Base-by-base conservation (phyloP, 2,329 filamentous ascomycete species). In the Neonectria hederae region DNA sequence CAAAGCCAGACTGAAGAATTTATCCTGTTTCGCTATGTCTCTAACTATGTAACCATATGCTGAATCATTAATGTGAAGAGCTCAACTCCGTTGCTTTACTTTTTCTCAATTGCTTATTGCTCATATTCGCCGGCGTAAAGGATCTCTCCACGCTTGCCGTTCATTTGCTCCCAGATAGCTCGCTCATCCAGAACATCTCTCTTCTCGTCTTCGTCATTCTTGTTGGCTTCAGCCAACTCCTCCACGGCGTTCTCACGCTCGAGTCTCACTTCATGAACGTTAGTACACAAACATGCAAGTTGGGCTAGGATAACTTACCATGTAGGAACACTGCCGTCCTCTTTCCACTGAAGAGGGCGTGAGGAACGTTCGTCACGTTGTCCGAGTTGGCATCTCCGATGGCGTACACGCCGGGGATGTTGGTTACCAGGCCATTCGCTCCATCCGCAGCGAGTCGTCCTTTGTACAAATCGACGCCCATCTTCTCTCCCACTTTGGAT, bases 341-440 rank as follows among this genome's bases (percentile, higher is more conserved):
- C 80, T 90, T 90, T 3, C 87, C 87, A 13, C 79, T 84, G 70
- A 80, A 89, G 70, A 90, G 81, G 0, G 88, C 87, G 65, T 89
- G 87, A 0, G 86, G 86, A 0, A 89, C 83, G 66, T 89, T 90
- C 3, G 86, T 89, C 9, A 80, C 78, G n/a, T 84, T 83, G 57
- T 89, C 87, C 32, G 82, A 83, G 75, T 89, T 90, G 13, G 83
- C 83, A 66, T 90, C 87, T 0, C 88, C 87, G 21, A 89, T 75
- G 5, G 85, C 87, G 68, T 84, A 89, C 0, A 89, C 82, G 1
- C 86, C 86, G 0, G 77, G 71, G 4, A 87, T 70, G 56, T 83
- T 89, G 0, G 87, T 88, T 14, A 78, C 69, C 63, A 86, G 78
- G 0, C 83, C 84, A n/a, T 76, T 78, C 2, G 75, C 63, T 0